phyloP scores from a whole-genome alignment of 148 eudicot species.

The Persicaria maculosa region DNA sequence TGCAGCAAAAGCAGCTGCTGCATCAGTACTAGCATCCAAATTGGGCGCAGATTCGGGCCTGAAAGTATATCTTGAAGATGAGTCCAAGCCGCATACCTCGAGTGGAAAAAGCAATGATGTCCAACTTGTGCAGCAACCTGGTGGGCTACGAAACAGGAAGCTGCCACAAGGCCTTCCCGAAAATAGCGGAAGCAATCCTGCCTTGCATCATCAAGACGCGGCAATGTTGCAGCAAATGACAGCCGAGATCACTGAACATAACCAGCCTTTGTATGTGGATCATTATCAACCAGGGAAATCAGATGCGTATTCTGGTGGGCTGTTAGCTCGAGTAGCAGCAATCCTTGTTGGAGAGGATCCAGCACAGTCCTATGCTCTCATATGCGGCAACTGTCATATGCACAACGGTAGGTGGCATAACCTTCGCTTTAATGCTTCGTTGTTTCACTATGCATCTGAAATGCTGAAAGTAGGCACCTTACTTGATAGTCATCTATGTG shows the following conservation, averaged over 20 bases:
- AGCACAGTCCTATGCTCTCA: slow-evolving; percentile 83
- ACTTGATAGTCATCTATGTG: background rate
- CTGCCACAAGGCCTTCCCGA: slow-evolving; percentile 33
- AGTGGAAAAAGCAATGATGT: slow-evolving; percentile 61
- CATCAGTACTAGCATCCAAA: slow-evolving; percentile 84
- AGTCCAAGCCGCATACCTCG: slow-evolving; percentile 29
- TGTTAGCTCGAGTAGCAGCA: slow-evolving; percentile 80
- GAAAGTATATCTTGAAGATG: slow-evolving; percentile 63
- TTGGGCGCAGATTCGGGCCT: slow-evolving; percentile 83
- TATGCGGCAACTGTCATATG: slow-evolving; percentile 93
- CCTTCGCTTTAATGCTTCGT: background rate
- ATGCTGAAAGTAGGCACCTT: background rate
- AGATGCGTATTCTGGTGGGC: slow-evolving; percentile 53
- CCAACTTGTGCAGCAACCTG: slow-evolving; percentile 42
- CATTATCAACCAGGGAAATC: slow-evolving; percentile 50
- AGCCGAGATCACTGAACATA: slow-evolving; percentile 30
- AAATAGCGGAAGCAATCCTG: slow-evolving; percentile 30
- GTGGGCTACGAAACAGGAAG: slow-evolving; percentile 74
- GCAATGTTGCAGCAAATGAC: slow-evolving; percentile 30
- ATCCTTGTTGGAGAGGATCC: slow-evolving; percentile 98
- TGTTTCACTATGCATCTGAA: background rate
- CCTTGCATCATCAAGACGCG: slow-evolving; percentile 28
- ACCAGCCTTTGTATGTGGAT: slow-evolving; percentile 48
- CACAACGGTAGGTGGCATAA: slow-evolving; percentile 70
- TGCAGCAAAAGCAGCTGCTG: slow-evolving; percentile 98